Evolutionary conservation across 2,329 filamentous ascomycete species (phyloP).

Genomic region (Lasiodiplodia sp.): DNA sequence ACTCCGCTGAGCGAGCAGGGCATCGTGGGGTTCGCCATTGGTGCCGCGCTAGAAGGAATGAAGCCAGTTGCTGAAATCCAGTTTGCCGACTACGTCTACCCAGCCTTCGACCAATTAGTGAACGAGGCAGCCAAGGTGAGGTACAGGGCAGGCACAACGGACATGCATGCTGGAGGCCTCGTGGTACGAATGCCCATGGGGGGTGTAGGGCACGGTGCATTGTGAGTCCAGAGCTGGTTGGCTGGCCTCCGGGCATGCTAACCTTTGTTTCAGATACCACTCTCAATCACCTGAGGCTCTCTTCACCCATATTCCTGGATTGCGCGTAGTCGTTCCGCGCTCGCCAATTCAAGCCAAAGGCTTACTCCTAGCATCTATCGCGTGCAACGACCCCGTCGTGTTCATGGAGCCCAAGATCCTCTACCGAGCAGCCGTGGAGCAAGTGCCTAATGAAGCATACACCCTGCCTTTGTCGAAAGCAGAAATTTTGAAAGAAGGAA

Average conservation of each 20-base stretch:
- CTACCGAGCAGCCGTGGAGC: constrained; percentile 89
- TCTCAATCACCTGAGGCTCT: constrained; percentile 88
- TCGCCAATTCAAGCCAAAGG: constrained; percentile 91
- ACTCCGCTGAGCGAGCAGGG: constrained; percentile 94
- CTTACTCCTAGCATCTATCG: constrained; percentile 77
- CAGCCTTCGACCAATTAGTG: constrained; percentile 91
- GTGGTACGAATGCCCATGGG: constrained; percentile 92
- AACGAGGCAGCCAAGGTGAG: constrained; percentile 91
- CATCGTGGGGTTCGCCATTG: constrained; percentile 92
- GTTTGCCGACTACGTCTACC: constrained; percentile 93
- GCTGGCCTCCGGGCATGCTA: not conserved
- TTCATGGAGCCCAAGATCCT: constrained; percentile 96
- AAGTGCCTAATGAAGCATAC: constrained; percentile 83
- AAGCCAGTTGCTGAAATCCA: constrained; percentile 93
- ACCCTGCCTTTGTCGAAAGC: constrained; percentile 86
- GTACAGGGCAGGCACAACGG: constrained; percentile 71
- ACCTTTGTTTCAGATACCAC: constrained; percentile 65
- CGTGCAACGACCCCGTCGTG: constrained; percentile 82
- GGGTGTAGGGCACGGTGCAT: constrained; percentile 84
- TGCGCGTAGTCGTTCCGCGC: constrained; percentile 84
- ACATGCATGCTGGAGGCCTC: constrained; percentile 70
- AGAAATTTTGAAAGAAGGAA: constrained; percentile 81
- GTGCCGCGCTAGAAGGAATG: constrained; percentile 89
- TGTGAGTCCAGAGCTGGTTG: constrained; percentile 54
- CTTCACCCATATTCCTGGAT: constrained; percentile 86